phyloP scores from a whole-genome alignment of 129 eudicot species.

The Heracleum sosnowskyi region DNA sequence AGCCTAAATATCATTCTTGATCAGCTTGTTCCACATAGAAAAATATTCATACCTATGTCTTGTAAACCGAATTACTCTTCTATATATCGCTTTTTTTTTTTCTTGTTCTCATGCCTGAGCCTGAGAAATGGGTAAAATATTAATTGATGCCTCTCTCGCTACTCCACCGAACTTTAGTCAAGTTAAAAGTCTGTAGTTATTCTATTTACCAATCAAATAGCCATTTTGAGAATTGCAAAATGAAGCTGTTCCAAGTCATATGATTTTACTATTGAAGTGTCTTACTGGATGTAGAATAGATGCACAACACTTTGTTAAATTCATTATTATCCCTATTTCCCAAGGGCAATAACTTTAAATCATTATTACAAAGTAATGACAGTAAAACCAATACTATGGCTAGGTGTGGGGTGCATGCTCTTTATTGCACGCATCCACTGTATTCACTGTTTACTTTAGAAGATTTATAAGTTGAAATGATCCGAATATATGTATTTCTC shows the following conservation, averaged over 20 bases:
- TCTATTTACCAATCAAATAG: not conserved
- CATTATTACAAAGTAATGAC: not conserved
- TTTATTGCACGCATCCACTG: not conserved
- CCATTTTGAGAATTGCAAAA: not conserved
- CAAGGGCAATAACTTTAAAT: not conserved
- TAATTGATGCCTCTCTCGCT: not conserved
- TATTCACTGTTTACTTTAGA: not conserved
- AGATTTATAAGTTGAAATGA: not conserved
- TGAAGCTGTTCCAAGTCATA: too few species aligned
- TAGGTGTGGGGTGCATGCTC: too few species aligned
- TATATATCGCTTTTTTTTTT: too few species aligned
- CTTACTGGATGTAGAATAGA: not conserved
- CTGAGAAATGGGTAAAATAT: not conserved
- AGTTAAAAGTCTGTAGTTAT: too few species aligned
- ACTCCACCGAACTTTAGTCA: not conserved
- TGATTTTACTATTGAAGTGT: not conserved
- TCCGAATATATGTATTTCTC: not conserved
- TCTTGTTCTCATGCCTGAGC: not conserved
- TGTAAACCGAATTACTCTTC: too few species aligned
- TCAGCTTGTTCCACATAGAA: not conserved
- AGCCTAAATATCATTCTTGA: not conserved
- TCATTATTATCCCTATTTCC: not conserved
- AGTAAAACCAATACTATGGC: too few species aligned
- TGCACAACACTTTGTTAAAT: not conserved
- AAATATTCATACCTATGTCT: not conserved